Conservation (phyloP, 192 early-diverging fungal genomes). For the Backusella tarrabulga region DNA sequence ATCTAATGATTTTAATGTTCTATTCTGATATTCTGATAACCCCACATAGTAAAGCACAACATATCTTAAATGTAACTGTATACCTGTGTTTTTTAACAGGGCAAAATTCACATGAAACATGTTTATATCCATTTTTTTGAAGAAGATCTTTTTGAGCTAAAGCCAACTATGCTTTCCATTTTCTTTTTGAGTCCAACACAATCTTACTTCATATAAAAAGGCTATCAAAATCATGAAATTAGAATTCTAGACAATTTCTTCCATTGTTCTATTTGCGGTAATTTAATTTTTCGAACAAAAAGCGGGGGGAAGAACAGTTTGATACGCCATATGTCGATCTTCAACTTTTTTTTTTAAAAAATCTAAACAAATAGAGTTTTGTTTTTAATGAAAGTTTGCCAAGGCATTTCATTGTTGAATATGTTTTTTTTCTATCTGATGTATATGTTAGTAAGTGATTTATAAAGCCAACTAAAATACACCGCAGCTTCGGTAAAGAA, state of each 20-base stretch:
- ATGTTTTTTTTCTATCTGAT: background rate
- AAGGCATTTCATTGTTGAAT: background rate
- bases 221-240: background rate
- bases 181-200: background rate
- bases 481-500: background rate
- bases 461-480: background rate
- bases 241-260: background rate
- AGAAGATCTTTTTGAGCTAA: background rate
- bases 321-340: background rate
- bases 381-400: background rate
- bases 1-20: background rate
- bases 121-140: background rate
- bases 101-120: background rate
- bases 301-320: background rate
- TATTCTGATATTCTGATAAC: background rate
- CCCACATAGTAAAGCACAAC: background rate
- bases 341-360: background rate
- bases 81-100: background rate
- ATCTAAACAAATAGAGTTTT: background rate
- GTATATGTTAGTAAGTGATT: background rate
- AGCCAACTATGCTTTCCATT: background rate
- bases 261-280: background rate
- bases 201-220: background rate
- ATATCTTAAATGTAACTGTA: background rate
- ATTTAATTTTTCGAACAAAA: background rate